Conservation (phyloP, 768 basidiomycete species). For the Kwoniella sp. region DNA sequence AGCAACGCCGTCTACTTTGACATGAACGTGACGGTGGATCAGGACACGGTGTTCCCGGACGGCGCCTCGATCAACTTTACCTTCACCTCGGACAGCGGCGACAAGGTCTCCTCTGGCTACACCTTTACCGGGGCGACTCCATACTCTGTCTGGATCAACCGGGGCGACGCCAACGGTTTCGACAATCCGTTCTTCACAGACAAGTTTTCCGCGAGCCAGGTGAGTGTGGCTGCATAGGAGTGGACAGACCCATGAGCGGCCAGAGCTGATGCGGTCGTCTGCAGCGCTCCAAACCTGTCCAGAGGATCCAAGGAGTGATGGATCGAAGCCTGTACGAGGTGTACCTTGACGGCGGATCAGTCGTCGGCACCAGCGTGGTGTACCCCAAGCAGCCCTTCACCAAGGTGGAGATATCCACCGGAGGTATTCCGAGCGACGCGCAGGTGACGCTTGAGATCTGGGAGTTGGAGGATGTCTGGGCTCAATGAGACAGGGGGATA, state of each 20-base stretch:
- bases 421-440: slow-evolving; percentile 17
- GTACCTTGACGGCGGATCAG: slow-evolving; percentile 26
- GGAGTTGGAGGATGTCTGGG: slow-evolving; percentile 12
- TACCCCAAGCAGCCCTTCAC: slow-evolving; percentile 20
- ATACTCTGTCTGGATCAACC: slow-evolving; percentile 14
- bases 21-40: slow-evolving; percentile 27
- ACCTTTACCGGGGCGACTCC: slow-evolving; percentile 21
- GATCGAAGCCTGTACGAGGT: slow-evolving; percentile 29
- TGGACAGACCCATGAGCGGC: too few relatives aligned
- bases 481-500: too few relatives aligned
- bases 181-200: slow-evolving; percentile 30
- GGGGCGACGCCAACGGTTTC: slow-evolving; percentile 33
- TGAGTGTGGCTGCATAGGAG: too few relatives aligned
- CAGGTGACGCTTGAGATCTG: slow-evolving; percentile 3
- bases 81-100: slow-evolving; percentile 15
- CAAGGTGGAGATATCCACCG: slow-evolving; percentile 3
- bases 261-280: too few relatives aligned
- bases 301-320: slow-evolving; percentile 56
- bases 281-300: slow-evolving; percentile 6
- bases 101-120: slow-evolving; percentile 24
- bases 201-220: slow-evolving; percentile 32
- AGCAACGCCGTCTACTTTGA: slow-evolving; percentile 29
- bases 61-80: slow-evolving; percentile 24
- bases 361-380: slow-evolving; percentile 17
- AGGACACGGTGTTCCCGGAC: background rate